Evolutionary conservation across 1,284 basidiomycete genomes (phyloP), one percentile per base, ranked within the genome.

Genomic region (Cerioporus squamosus): DNA sequence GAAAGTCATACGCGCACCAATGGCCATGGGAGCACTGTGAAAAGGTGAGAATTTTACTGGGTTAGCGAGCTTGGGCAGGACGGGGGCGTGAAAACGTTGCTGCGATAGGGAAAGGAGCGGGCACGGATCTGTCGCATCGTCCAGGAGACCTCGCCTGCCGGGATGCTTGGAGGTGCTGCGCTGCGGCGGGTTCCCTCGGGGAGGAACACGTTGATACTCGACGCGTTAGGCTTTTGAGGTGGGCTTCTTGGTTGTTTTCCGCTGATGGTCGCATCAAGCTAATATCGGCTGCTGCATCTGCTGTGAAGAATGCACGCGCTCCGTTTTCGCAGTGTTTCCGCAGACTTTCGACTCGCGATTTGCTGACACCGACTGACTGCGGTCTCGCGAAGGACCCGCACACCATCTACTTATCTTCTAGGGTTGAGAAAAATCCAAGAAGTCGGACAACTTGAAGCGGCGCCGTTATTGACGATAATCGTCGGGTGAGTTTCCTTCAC

Each of bases 241-340:
- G 7, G 9, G 33, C 8, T 36, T 42, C 24, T 5, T 3, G 40
- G 38, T 23, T 22, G 8, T 14, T 18, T 29, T 12, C 24, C 22
- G 39, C 15, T 42, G 40, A 42, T 42, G 40, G 40, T 29, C 12
- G 36, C 22, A n/a, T 42, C 10, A 42, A n/a, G 15, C 23, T 22
- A 42, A 42, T 42, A 42, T 50, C 22, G 48, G 48, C 20, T 50
- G 38, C 48, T 50, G 48, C 39, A 51, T 51, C 49, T 29, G 24
- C 36, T 51, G 49, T 51, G 38, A 42, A 42, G 36, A 20, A 29
- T n/a, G 20, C 17, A 17, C 47, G 47, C 47, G 36, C 2, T 38
- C 47, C 47, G 47, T 49, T 12, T 42, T 15, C 38, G 6, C 26
- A 29, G 9, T n/a, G n/a, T n/a, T n/a, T n/a, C n/a, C n/a, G n/a